Evolutionary conservation across 1,139 yeast species (phyloP).

Genomic region (Kodamaea arcana): DNA sequence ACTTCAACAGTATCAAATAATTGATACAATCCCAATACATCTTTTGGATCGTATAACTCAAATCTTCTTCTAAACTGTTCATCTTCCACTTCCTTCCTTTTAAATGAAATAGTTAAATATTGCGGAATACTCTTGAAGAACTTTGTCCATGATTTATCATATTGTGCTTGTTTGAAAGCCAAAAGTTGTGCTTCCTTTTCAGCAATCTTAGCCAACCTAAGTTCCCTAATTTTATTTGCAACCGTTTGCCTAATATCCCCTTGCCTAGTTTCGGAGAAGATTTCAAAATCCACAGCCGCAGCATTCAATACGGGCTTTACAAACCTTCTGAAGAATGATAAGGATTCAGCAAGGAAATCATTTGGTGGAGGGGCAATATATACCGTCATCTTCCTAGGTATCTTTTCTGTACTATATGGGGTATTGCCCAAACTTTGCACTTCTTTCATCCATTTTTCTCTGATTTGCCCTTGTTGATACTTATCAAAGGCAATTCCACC

Average conservation of each 20-base stretch:
- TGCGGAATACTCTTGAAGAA: constrained; percentile 13
- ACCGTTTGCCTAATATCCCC: constrained; percentile 83
- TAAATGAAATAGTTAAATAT: constrained; percentile 6
- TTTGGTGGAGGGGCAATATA: constrained; percentile 96
- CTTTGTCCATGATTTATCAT: constrained; percentile 13
- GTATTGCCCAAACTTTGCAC: constrained; percentile 50
- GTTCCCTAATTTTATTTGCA: constrained; percentile 74
- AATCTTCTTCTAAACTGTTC: constrained; percentile 25
- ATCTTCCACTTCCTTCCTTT: constrained; percentile 12
- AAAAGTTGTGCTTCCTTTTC: constrained; percentile 3
- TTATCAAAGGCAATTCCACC: constrained; percentile 81
- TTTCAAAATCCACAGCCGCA: constrained; percentile 81
- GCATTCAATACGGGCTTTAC: constrained; percentile 85
- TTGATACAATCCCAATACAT: constrained; percentile 57
- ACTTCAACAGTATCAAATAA: constrained; percentile 31
- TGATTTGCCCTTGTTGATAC: constrained; percentile 59
- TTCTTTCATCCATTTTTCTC: constrained; percentile 61
- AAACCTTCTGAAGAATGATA: constrained; percentile 71
- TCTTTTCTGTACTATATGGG: constrained; percentile 31
- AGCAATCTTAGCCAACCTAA: constrained; percentile 43
- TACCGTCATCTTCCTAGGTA: constrained; percentile 75
- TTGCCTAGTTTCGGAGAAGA: constrained; percentile 72
- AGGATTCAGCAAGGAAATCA: constrained; percentile 76
- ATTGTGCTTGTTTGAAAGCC: constrained; percentile 3
- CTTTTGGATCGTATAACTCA: constrained; percentile 47